A percentile compares a stretch with the other conserved stretches of the same genome.
These are phyloP conservation scores for Epichloe sp. DNA, from an alignment of 2,329 filamentous ascomycete genomes.

Conservation along the genomic window DNA sequence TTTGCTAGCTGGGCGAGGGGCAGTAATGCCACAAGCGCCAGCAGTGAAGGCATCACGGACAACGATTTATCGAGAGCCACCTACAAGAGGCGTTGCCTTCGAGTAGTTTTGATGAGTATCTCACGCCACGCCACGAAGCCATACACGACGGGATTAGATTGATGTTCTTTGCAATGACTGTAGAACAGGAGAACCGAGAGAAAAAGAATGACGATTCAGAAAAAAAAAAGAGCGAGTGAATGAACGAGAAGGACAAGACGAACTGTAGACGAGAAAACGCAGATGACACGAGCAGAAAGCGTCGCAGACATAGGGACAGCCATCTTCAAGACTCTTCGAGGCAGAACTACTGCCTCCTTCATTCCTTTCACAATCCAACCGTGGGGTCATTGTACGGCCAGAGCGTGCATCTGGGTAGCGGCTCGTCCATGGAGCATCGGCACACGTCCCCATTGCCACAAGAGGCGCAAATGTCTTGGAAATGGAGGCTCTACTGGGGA, in stretches of 20 bases:
- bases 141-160: background rate
- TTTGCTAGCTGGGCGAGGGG: conserved; percentile 17
- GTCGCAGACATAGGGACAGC: conserved; percentile 6
- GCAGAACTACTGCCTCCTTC: conserved; percentile 22
- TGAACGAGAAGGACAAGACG: background rate
- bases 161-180: background rate
- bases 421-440: conserved; percentile 3
- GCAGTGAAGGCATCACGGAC: conserved; percentile 16
- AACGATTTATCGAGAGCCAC: background rate
- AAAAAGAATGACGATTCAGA: background rate
- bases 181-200: background rate
- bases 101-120: background rate
- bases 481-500: background rate
- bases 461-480: conserved; percentile 21
- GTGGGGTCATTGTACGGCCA: conserved; percentile 9
- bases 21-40: conserved; percentile 15
- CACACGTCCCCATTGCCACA: conserved; percentile 13
- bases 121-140: background rate
- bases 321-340: conserved; percentile 18
- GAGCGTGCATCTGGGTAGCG: background rate
- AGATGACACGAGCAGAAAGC: conserved; percentile 3
- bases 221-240: background rate
- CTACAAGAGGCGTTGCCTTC: background rate
- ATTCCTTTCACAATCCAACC: conserved; percentile 20
- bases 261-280: conserved; percentile 1